A percentile compares a stretch with the other conserved stretches of the same genome.
These are phyloP conservation scores for Galerina marginata DNA, from an alignment of 768 basidiomycete genomes.

Conservation along the genomic window DNA sequence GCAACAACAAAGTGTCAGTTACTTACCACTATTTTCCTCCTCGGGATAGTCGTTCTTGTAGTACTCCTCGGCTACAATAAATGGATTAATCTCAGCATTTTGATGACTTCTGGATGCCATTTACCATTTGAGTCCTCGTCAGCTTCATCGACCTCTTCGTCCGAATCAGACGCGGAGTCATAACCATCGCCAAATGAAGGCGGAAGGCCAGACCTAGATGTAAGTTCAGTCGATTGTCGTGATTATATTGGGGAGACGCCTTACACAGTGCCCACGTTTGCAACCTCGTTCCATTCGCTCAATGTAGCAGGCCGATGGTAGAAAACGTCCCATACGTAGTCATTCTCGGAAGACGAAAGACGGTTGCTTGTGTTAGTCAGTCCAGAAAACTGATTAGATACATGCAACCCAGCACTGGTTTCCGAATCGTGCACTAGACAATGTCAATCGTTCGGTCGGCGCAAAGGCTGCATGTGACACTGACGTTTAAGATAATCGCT, in stretches of 20 bases:
- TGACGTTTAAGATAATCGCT: conserved; percentile 72
- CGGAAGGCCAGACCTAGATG: conserved; percentile 66
- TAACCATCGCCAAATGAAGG: conserved; percentile 56
- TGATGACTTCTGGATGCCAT: conserved; percentile 12
- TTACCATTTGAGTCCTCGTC: conserved; percentile 87
- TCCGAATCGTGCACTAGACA: conserved; percentile 24
- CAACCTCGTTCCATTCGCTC: conserved; percentile 62
- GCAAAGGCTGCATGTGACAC: conserved; percentile 25
- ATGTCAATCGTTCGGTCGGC: background rate
- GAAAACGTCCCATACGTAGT: conserved; percentile 88
- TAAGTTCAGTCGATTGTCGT: background rate
- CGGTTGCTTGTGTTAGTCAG: no score
- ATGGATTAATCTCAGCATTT: conserved; percentile 4
- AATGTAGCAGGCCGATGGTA: conserved; percentile 69
- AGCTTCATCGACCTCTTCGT: conserved; percentile 68
- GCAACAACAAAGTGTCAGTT: background rate
- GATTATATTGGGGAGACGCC: background rate
- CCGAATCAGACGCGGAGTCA: conserved; percentile 68
- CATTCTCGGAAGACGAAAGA: conserved; percentile 36
- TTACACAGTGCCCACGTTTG: conserved; percentile 72
- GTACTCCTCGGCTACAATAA: conserved; percentile 70
- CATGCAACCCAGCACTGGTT: no score
- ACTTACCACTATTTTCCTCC: conserved; percentile 61
- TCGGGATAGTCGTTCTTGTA: conserved; percentile 89
- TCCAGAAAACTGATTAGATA: no score